Evolutionary conservation across 1,284 basidiomycete species (phyloP), one percentile per base, ranked within the genome.

Genomic region (Ceratobasidium sp.): DNA sequence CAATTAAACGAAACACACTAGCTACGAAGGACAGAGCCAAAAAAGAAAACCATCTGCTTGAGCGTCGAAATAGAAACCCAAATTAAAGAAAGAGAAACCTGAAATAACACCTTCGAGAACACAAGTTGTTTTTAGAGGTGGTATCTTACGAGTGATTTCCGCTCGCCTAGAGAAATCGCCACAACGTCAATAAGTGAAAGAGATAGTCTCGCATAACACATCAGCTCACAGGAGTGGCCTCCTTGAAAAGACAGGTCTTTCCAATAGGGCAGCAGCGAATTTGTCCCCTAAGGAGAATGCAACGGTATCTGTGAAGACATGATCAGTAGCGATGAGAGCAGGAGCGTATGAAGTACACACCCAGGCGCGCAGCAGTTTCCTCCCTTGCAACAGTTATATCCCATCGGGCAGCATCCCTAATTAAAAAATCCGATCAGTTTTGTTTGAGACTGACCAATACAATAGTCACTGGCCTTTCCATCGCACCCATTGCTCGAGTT

Each of bases 191-290:
- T n/a, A n/a, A n/a, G n/a, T n/a, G n/a, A n/a, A n/a, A n/a, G n/a
- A n/a, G n/a, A n/a, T n/a, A n/a, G n/a, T n/a, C n/a, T n/a, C n/a
- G n/a, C n/a, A n/a, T n/a, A n/a, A n/a, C n/a, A n/a, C n/a, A n/a
- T n/a, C n/a, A n/a, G n/a, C n/a, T n/a, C n/a, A n/a, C n/a, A n/a
- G n/a, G n/a, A n/a, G n/a, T n/a, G n/a, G n/a, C n/a, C n/a, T n/a
- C n/a, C n/a, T n/a, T n/a, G n/a, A n/a, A n/a, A n/a, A n/a, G n/a
- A 19, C 66, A 69, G 24, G 24, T 29, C 41, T 69, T 56, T 7
- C 41, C 41, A 33, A 27, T 57, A 8, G 66, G 66, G 41, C 66
- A 69, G 66, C 66, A 69, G 27, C 53, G 31, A 33, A 69, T 57
- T 24, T 66, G 14, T 4, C 24, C 22, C 6, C 59, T 69, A n/a